Evolutionary conservation across 2,329 filamentous ascomycete species (phyloP).

Genomic region (Pseudogymnoascus sp.): DNA sequence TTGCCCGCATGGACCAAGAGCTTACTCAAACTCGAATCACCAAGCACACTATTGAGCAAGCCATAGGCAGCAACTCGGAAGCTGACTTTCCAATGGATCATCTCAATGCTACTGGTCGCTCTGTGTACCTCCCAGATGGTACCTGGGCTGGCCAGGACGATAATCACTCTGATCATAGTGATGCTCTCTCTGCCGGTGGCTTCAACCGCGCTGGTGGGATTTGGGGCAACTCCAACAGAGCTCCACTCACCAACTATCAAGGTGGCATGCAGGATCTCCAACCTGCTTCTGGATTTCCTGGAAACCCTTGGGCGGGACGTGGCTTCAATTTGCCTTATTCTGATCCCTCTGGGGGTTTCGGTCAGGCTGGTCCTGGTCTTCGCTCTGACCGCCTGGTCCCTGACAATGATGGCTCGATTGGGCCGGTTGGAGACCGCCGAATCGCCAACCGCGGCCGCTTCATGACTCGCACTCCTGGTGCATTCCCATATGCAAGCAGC

Average conservation of each 20-base stretch:
- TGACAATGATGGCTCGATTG: conserved; percentile 25
- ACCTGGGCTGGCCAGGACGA: conserved; percentile 48
- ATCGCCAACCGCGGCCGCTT: conserved; percentile 23
- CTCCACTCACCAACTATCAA: conserved; percentile 25
- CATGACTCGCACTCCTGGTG: conserved; percentile 21
- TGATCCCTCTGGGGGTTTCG: conserved; percentile 20
- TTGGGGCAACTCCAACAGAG: conserved; percentile 42
- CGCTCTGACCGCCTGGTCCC: conserved; percentile 24
- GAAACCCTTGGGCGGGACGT: conserved; percentile 40
- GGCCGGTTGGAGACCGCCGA: conserved; percentile 18
- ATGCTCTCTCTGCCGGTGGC: conserved; percentile 41
- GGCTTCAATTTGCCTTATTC: conserved; percentile 26
- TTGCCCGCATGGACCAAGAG: conserved; percentile 64
- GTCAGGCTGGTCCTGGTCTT: conserved; percentile 21
- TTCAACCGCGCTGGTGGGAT: conserved; percentile 48
- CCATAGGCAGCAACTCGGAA: conserved; percentile 41
- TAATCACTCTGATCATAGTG: conserved; percentile 47
- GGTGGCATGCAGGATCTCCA: conserved; percentile 20
- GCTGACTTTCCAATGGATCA: conserved; percentile 28
- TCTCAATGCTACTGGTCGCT: conserved; percentile 29
- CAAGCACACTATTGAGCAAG: conserved; percentile 50
- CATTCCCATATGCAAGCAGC: conserved; percentile 27
- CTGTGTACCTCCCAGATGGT: conserved; percentile 33
- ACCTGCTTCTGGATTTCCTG: conserved; percentile 30
- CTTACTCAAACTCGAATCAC: conserved; percentile 55